Base-by-base conservation (phyloP, 176 grass and related monocot genomes). In the maize (Zea mays) region DNA sequence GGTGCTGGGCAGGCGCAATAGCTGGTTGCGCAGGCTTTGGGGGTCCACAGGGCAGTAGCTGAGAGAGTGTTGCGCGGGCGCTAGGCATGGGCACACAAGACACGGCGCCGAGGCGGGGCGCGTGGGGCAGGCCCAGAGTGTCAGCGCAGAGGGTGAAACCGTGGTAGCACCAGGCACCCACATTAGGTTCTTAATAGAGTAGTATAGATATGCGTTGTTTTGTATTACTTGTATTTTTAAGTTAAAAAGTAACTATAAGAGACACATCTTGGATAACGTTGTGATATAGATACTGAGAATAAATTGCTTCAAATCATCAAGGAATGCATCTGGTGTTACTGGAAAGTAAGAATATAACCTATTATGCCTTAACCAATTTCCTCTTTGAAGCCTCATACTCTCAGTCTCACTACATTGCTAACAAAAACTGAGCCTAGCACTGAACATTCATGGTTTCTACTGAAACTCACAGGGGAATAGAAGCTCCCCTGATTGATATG, bases 391-490 rank as follows among this genome's bases (percentile, higher is more conserved):
- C 9, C 56, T 20, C 19, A 43, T 82, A 51, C 67, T 57, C 52
- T n/a, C 17, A 57, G n/a, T 64, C 8, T 69, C 14, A 20, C 67
- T 41, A 77, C 6, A 42, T 34, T 9, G 10, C 20, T 4, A 79
- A 2, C 4, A 79, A 49, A 49, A 2, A 4, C 42, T 44, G n/a
- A 62, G 33, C 58, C 8, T 1, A 12, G 5, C 5, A 62, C 20
- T 80, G 61, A 49, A 17, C n/a, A 79, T 5, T 45, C 8, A 51
- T 41, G 43, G 16, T 75, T 62, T 45, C 20, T 64, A 72, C 7
- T 39, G 41, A 21, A 76, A 62, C 36, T 39, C 12, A 12, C n/a
- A 12, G 11, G n/a, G 51, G 7, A 84, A 81, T 62, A 21, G 19
- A 10, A 58, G 37, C 49, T 19, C 14, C 21, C 5, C 27, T 41